phyloP scores from a whole-genome alignment of 2,329 filamentous ascomycete species.

The Leptographium wingfieldii region DNA sequence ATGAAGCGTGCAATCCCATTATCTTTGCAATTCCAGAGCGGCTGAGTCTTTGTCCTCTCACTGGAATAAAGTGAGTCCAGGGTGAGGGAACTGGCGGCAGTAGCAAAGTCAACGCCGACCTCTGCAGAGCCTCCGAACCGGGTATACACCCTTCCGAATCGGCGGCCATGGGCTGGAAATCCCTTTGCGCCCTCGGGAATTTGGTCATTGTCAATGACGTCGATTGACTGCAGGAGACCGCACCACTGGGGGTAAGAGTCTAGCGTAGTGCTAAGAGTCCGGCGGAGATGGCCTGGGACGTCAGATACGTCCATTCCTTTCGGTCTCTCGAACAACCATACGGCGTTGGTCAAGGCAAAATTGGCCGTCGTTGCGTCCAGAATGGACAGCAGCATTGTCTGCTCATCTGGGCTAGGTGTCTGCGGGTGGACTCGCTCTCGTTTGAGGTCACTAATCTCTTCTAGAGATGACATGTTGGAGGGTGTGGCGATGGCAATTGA shows the following conservation, averaged over 20 bases:
- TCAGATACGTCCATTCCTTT: not conserved
- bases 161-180: slow-evolving; percentile 1
- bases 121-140: slow-evolving; percentile 2
- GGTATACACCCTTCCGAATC: not conserved
- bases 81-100: not conserved
- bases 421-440: slow-evolving; percentile 3
- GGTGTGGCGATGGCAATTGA: not conserved
- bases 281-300: slow-evolving; percentile 1
- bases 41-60: slow-evolving; percentile 1
- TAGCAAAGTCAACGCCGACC: slow-evolving; percentile 1
- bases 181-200: slow-evolving; percentile 1
- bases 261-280: not conserved
- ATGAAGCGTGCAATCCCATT: not conserved
- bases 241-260: slow-evolving; percentile 2
- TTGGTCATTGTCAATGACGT: not conserved
- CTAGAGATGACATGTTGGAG: not conserved
- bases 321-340: slow-evolving; percentile 1
- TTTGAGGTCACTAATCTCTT: not conserved
- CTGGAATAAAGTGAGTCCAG: not conserved
- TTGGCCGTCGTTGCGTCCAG: slow-evolving; percentile 3
- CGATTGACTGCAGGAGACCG: not conserved
- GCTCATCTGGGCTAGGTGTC: not conserved
- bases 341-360: slow-evolving; percentile 1
- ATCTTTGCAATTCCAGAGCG: not conserved
- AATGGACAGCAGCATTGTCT: not conserved